These are phyloP conservation scores for Saitozyma sp. DNA, from an alignment of 768 basidiomycete species.

Conservation along the genomic window DNA sequence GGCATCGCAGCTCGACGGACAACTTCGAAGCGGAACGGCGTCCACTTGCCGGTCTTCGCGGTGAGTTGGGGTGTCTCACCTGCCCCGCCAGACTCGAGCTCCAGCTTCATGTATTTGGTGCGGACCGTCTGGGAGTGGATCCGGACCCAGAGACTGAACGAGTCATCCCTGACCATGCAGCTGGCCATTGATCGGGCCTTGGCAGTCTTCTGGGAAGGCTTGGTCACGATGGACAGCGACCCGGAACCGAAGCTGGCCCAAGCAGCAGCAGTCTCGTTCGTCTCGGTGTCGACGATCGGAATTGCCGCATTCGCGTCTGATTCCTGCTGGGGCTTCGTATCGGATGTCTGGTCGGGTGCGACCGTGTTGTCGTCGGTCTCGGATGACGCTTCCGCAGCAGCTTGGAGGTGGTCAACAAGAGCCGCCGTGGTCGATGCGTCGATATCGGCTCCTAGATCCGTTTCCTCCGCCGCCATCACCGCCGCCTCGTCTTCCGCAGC, in stretches of 20 bases:
- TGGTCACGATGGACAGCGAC: conserved; percentile 91
- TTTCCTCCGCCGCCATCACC: neutral
- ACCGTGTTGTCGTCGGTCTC: neutral
- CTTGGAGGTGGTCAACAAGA: neutral
- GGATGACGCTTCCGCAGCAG: neutral
- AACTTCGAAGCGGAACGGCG: conserved; percentile 90
- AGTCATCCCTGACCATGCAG: conserved; percentile 86
- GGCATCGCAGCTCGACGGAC: conserved; percentile 68
- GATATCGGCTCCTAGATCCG: no score
- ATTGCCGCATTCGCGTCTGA: neutral
- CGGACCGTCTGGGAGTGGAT: conserved; percentile 96
- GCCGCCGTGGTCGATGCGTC: neutral
- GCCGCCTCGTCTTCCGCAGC: neutral
- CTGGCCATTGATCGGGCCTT: conserved; percentile 84
- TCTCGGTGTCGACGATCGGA: neutral
- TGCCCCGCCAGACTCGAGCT: conserved; percentile 62
- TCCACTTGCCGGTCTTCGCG: conserved; percentile 85
- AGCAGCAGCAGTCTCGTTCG: neutral
- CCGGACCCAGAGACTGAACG: conserved; percentile 90
- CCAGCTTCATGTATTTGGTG: conserved; percentile 96
- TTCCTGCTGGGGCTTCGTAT: conserved; percentile 1
- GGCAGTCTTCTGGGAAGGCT: conserved; percentile 85
- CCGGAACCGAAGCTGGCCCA: conserved; percentile 93
- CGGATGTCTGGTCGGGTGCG: neutral
- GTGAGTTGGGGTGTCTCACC: conserved; percentile 20